Evolutionary conservation across 2,329 filamentous ascomycete species (phyloP), one percentile per base, ranked within the genome.

Genomic region (Catunica adiposa): DNA sequence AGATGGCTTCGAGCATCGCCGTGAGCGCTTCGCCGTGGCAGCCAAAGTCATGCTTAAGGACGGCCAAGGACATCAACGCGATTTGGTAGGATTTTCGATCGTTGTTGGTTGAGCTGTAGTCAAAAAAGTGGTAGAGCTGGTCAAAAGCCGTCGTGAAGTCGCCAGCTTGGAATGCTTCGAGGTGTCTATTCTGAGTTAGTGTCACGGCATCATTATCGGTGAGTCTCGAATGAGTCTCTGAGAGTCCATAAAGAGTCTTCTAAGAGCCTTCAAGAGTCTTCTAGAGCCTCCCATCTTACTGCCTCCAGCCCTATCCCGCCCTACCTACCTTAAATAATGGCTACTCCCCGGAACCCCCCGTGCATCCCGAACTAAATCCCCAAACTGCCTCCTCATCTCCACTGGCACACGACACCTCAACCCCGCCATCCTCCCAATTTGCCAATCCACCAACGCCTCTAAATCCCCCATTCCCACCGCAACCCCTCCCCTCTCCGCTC

Each of bases 41-140:
- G 50, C 89, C 89, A 71, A 97, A 97, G 66, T 97, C 92, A 15
- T 89, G 87, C 64, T 98, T 90, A 3, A 97, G 76, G 34, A 96
- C 87, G 2, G 89, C 90, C 58, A 96, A 77, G 64, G 96, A 96
- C 64, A 98, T 82, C 14, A 97, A 71, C 0, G 92, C 92, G 65
- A 96, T 95, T 65, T 97, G 92, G 64, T 98, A 97, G 63, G 89
- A 89, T 3, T 85, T 78, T 23, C 86, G 82, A 63, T 94, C 86
- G 59, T 82, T 74, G 61, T 82, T 85, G 15, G 40, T 31, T 11
- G 55, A 89, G 1, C 89, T 92, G 67, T 95, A 96, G 67, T 98
- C 92, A 63, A 96, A 98, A 67, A 96, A 98, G 53, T 88, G 83
- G 66, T 97, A 89, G 20, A 98, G 74, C 61, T 83, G 83, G 63